Percentiles rank a stretch among this genome's conserved stretches.
These are phyloP conservation scores for Narthecium ossifragum DNA, from an alignment of 106 monocot species.

Conservation along the genomic window DNA sequence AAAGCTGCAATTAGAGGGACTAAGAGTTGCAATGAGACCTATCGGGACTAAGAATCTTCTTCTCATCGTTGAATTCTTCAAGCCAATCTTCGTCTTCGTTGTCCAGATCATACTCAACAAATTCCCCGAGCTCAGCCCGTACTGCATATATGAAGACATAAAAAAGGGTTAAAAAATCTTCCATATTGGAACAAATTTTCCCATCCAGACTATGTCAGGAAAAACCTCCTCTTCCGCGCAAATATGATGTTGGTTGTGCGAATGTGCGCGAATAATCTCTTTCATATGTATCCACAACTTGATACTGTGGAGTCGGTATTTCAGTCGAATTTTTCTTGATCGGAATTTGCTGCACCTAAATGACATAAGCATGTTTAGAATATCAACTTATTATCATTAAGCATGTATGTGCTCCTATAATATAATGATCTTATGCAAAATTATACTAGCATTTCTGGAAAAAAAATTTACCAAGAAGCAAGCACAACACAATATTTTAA, in stretches of 20 bases:
- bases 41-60: slow-evolving; percentile 68
- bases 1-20: background rate
- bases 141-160: slow-evolving; percentile 40
- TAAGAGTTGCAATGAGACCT: slow-evolving; percentile 37
- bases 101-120: slow-evolving; percentile 96
- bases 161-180: background rate
- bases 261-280: slow-evolving; percentile 88
- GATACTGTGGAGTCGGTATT: slow-evolving; percentile 90
- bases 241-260: slow-evolving; percentile 69
- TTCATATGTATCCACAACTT: slow-evolving; percentile 85
- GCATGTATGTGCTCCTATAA: background rate
- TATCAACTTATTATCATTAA: background rate
- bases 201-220: background rate
- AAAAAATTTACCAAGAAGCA: background rate
- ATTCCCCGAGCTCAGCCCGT: slow-evolving; percentile 90
- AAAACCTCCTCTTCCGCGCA: slow-evolving; percentile 97
- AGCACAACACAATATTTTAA: background rate
- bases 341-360: slow-evolving; percentile 41
- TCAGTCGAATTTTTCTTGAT: slow-evolving; percentile 57
- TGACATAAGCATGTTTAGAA: background rate
- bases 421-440: background rate
- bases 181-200: background rate
- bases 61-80: slow-evolving; percentile 75
- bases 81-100: slow-evolving; percentile 98
- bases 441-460: background rate